These are phyloP conservation scores for Pascua guehoae DNA, from an alignment of 1,284 basidiomycete genomes.

Conservation along the genomic window DNA sequence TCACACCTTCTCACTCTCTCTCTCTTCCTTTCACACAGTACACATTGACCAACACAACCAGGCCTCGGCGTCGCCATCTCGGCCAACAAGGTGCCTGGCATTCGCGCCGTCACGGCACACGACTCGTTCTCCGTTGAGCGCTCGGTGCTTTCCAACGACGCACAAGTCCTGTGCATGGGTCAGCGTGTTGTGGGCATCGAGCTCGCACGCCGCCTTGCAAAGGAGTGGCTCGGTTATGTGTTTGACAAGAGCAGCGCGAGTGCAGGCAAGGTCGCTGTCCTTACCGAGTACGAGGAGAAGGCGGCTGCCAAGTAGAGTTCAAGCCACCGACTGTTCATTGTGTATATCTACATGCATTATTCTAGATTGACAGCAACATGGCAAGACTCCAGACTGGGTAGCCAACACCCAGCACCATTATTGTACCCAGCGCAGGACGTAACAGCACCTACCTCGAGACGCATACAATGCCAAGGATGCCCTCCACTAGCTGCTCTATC, in stretches of 20 bases:
- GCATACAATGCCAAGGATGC: no score
- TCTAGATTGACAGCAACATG: no score
- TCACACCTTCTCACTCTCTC: no score
- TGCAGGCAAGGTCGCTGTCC: conserved; percentile 50
- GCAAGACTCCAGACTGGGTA: no score
- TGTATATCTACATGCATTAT: no score
- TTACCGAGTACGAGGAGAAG: conserved; percentile 40
- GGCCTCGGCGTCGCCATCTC: conserved; percentile 49
- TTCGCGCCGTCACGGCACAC: conserved; percentile 50
- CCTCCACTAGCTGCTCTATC: no score
- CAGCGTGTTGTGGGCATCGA: conserved; percentile 52
- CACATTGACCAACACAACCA: background rate
- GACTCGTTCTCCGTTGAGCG: conserved; percentile 52
- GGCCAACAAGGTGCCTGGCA: conserved; percentile 49
- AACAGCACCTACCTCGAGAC: no score
- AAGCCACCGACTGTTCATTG: no score
- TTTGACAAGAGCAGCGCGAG: conserved; percentile 48
- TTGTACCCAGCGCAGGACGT: no score
- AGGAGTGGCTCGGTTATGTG: conserved; percentile 51
- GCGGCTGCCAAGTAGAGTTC: no score
- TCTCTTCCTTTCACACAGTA: no score
- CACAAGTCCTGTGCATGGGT: conserved; percentile 52
- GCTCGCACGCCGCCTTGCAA: conserved; percentile 47
- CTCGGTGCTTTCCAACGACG: conserved; percentile 50
- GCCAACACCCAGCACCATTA: no score